phyloP scores from a whole-genome alignment of 2,329 filamentous ascomycete genomes.

The Colletotrichum lentis region DNA sequence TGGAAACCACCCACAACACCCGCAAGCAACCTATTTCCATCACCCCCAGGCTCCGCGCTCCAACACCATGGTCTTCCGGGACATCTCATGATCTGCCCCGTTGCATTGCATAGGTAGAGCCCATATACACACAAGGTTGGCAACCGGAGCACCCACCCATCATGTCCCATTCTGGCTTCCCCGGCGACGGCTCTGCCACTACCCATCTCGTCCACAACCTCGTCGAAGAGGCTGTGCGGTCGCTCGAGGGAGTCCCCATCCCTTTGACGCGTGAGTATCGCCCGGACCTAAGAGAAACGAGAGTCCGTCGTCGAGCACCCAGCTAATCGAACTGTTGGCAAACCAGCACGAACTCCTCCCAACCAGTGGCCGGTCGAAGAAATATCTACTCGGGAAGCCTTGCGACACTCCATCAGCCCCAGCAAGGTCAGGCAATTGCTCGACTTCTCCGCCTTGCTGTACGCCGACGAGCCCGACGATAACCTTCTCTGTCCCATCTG shows the following conservation, averaged over 20 bases:
- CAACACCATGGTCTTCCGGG: conserved; percentile 15
- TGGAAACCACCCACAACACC: background rate
- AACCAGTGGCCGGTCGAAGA: conserved; percentile 34
- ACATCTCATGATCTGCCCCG: conserved; percentile 1
- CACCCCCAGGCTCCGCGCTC: no score
- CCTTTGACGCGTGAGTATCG: conserved; percentile 28
- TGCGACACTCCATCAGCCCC: conserved; percentile 24
- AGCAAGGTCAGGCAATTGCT: conserved; percentile 40
- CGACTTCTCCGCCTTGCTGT: conserved; percentile 57
- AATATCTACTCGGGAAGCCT: conserved; percentile 29
- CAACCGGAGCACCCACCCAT: conserved; percentile 4
- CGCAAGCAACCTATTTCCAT: background rate
- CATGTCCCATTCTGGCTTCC: conserved; percentile 31
- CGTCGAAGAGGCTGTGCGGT: conserved; percentile 33
- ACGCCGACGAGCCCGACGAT: conserved; percentile 55
- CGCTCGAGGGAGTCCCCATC: conserved; percentile 23
- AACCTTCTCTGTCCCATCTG: conserved; percentile 65
- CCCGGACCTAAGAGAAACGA: background rate
- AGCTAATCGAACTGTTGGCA: background rate
- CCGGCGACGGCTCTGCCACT: conserved; percentile 23
- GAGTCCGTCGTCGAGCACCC: background rate
- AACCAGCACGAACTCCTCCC: conserved; percentile 27
- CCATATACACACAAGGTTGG: background rate
- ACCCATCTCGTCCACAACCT: conserved; percentile 33
- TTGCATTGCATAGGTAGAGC: background rate